Conservation (phyloP, 768 basidiomycete genomes). For the Kwoniella bestiolae region DNA sequence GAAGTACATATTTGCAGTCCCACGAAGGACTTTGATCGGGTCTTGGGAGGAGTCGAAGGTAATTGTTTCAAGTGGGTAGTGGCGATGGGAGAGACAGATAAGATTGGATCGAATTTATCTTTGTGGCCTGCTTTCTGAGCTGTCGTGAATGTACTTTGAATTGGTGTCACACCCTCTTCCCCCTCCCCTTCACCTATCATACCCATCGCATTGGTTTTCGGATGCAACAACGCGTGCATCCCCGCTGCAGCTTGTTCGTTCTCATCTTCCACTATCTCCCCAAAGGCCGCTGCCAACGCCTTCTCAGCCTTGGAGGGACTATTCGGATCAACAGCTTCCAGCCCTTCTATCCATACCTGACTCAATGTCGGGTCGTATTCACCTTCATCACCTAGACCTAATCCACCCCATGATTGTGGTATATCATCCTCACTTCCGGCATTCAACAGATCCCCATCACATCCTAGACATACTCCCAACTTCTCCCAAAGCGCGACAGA, state of each 20-base stretch:
- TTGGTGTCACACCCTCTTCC: conserved; percentile 19
- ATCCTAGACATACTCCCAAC: conserved; percentile 81
- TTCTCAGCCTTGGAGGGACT: conserved; percentile 29
- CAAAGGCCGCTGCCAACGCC: conserved; percentile 32
- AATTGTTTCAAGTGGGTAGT: conserved; percentile 10
- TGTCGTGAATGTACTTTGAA: conserved; percentile 22
- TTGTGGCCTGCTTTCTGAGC: conserved; percentile 36
- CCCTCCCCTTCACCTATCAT: conserved; percentile 44
- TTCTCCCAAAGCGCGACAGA: conserved; percentile 91
- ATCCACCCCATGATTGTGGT: conserved; percentile 45
- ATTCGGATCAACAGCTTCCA: conserved; percentile 41
- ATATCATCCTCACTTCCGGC: conserved; percentile 57
- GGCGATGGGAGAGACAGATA: conserved; percentile 16
- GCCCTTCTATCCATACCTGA: conserved; percentile 54
- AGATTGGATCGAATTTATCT: conserved; percentile 32
- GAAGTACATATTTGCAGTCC: conserved; percentile 48
- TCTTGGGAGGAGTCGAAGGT: conserved; percentile 17
- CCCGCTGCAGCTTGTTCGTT: conserved; percentile 39
- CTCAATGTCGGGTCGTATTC: conserved; percentile 38
- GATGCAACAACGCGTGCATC: conserved; percentile 43
- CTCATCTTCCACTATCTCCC: conserved; percentile 47
- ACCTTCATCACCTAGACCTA: conserved; percentile 45
- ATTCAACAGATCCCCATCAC: conserved; percentile 73
- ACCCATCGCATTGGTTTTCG: conserved; percentile 25
- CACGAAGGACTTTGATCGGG: conserved; percentile 52